Conservation (phyloP, 306 rosid genomes). For the Canavalia gladiata region DNA sequence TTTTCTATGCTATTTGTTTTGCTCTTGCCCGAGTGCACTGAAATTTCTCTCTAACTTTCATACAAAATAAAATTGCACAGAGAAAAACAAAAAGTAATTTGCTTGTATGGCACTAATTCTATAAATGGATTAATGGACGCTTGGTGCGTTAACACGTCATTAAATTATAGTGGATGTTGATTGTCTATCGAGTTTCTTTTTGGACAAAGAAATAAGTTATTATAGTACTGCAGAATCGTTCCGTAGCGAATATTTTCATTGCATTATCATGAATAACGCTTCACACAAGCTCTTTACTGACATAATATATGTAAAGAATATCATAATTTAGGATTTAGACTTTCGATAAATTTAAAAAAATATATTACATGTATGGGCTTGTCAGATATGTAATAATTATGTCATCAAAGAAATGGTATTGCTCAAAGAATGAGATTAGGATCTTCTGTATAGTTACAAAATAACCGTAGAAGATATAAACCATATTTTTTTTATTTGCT, state of each 20-base stretch:
- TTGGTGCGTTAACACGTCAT: not conserved
- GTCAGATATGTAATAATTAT: not conserved
- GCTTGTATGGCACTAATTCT: not conserved
- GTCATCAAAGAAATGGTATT: not conserved
- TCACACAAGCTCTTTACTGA: too few relatives aligned
- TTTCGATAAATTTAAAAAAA: not conserved
- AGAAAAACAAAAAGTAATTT: not conserved
- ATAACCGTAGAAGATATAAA: not conserved
- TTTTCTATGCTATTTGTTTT: not conserved
- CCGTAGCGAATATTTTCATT: too few relatives aligned
- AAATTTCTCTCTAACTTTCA: not conserved
- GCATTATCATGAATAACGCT: too few relatives aligned
- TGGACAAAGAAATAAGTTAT: too few relatives aligned
- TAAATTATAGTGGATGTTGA: not conserved
- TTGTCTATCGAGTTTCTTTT: not conserved
- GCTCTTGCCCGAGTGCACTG: not conserved
- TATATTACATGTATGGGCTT: not conserved
- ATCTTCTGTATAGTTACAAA: not conserved
- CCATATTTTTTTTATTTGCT: not conserved
- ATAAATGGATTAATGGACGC: not conserved
- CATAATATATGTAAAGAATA: too few relatives aligned
- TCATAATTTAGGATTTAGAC: not conserved
- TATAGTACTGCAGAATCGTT: too few relatives aligned
- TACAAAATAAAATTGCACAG: not conserved
- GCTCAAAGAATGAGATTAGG: not conserved